Evolutionary conservation across 345 rosid genomes (phyloP).

Genomic region (Pugionium dolabratum): DNA sequence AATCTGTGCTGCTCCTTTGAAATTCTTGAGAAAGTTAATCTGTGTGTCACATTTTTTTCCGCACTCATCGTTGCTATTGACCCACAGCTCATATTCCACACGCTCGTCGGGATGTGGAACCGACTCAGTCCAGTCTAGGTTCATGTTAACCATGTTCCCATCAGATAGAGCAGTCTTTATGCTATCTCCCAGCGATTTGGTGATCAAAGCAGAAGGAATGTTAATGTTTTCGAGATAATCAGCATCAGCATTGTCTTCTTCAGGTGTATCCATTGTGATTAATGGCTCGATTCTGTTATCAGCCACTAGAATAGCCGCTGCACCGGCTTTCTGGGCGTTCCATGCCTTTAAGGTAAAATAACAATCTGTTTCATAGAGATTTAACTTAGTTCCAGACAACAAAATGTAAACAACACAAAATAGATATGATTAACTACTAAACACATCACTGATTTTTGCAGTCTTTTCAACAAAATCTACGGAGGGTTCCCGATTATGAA

Average conservation of each 20-base stretch:
- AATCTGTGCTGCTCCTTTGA: constrained; percentile 25
- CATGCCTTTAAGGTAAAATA: constrained; percentile 16
- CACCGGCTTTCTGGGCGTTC: constrained; percentile 18
- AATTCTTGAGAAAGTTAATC: constrained; percentile 14
- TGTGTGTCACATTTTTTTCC: constrained; percentile 13
- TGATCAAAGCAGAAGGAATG: constrained; percentile 16
- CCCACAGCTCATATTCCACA: constrained; percentile 13
- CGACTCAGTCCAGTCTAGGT: constrained; percentile 22
- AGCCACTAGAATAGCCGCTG: constrained; percentile 14
- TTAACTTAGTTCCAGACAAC: neutral
- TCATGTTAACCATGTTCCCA: constrained; percentile 16
- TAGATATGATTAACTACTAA: no score
- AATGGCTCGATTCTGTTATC: constrained; percentile 19
- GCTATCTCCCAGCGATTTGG: constrained; percentile 13
- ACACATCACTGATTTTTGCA: no score
- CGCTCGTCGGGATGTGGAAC: constrained; percentile 24
- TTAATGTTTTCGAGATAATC: constrained; percentile 13
- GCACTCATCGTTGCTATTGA: constrained; percentile 17
- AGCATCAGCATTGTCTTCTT: constrained; percentile 7
- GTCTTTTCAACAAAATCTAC: no score
- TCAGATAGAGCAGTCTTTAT: constrained; percentile 13
- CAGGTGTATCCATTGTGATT: constrained; percentile 23
- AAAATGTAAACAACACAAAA: no score
- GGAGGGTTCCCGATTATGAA: no score
- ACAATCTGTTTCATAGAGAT: constrained; percentile 14